Evolutionary conservation across 1,284 basidiomycete genomes (phyloP).

Genomic region (Filobasidium uniguttulatum): DNA sequence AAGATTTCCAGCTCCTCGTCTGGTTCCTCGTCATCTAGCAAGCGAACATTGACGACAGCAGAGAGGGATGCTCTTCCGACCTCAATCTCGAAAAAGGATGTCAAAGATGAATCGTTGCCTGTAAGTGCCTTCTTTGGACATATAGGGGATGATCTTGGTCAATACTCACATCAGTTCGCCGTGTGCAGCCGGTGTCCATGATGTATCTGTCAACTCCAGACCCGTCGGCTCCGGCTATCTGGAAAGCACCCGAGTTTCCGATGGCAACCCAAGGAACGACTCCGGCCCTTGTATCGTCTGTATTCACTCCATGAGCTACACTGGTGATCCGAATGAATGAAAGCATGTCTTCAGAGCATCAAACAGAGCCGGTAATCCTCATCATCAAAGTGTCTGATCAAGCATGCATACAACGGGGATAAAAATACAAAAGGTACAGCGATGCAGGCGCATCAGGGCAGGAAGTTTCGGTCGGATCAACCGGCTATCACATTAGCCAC

Average conservation of each 20-base stretch:
- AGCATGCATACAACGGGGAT: no score
- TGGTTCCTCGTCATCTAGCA: not conserved
- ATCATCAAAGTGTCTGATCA: no score
- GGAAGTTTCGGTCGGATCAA: no score
- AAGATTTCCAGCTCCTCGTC: not conserved
- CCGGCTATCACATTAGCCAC: no score
- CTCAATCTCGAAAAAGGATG: constrained; percentile 2
- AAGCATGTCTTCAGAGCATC: no score
- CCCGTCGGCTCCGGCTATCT: constrained; percentile 3
- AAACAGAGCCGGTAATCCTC: no score
- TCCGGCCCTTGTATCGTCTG: constrained; percentile 4
- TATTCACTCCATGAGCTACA: constrained; percentile 8
- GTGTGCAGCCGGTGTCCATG: constrained; percentile 8
- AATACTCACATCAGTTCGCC: not conserved
- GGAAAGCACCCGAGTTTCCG: constrained; percentile 10
- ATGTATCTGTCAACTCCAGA: constrained; percentile 13
- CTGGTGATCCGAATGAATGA: no score
- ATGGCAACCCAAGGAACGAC: constrained; percentile 4
- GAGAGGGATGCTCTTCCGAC: constrained; percentile 13
- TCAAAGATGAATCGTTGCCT: constrained; percentile 4
- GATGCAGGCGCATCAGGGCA: no score
- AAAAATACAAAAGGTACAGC: no score
- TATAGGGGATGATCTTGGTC: not conserved
- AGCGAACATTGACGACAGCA: constrained; percentile 1
- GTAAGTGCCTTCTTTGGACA: not conserved